phyloP scores from a whole-genome alignment of 495 filamentous ascomycete genomes.

The Echria macrotheca region DNA sequence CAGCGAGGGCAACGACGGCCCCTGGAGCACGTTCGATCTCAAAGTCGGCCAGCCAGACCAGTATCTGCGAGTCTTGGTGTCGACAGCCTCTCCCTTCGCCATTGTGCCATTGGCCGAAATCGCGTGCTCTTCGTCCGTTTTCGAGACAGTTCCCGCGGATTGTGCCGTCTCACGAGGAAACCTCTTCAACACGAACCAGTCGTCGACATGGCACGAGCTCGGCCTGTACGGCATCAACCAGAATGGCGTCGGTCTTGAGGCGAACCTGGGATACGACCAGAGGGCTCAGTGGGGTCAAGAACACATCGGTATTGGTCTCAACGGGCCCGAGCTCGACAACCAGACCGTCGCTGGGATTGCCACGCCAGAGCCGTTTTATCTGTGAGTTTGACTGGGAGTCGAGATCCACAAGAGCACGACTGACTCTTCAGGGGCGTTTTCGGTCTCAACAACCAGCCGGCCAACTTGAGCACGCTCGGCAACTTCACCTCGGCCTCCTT shows the following conservation, averaged over 20 bases:
- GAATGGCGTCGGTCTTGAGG: conserved; percentile 35
- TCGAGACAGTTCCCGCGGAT: conserved; percentile 27
- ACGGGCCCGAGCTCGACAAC: conserved; percentile 40
- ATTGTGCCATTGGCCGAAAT: conserved; percentile 32
- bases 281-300: conserved; percentile 47
- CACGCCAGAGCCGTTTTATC: conserved; percentile 42
- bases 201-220: conserved; percentile 42
- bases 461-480: conserved; percentile 42
- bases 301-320: conserved; percentile 42
- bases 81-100: conserved; percentile 40
- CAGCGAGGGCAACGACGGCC: conserved; percentile 51
- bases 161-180: conserved; percentile 44
- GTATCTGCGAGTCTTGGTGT: conserved; percentile 39
- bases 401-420: conserved; percentile 8
- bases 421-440: conserved; percentile 39
- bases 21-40: conserved; percentile 48
- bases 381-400: conserved; percentile 24
- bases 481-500: conserved; percentile 45
- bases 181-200: conserved; percentile 43
- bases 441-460: conserved; percentile 46
- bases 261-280: conserved; percentile 38
- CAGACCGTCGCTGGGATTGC: conserved; percentile 45
- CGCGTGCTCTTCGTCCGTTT: conserved; percentile 27
- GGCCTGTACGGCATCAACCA: conserved; percentile 33
- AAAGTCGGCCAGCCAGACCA: conserved; percentile 46